Conservation (phyloP, 768 basidiomycete species). For the Lyophyllum semitale region DNA sequence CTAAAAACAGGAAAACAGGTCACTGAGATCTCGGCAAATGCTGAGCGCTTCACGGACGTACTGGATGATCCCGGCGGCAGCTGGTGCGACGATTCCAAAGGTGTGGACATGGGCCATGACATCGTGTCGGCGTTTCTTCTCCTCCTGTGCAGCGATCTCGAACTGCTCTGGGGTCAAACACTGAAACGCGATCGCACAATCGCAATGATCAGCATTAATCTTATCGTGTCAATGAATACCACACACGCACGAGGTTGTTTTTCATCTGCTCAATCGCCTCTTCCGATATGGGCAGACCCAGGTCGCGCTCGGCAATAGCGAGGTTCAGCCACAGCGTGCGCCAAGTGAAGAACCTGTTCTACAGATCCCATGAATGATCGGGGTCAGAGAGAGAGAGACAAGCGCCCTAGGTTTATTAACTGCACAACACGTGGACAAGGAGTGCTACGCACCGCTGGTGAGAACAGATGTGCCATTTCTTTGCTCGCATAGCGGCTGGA, state of each 20-base stretch:
- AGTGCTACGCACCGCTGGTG: constrained; percentile 73
- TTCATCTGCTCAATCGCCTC: constrained; percentile 95
- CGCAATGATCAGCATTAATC: constrained; percentile 8
- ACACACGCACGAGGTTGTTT: constrained; percentile 72
- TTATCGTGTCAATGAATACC: not conserved
- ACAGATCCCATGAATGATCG: constrained; percentile 1
- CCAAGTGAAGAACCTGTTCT: constrained; percentile 98
- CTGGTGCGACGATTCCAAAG: constrained; percentile 90
- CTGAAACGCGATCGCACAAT: constrained; percentile 37
- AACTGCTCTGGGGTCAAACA: constrained; percentile 88
- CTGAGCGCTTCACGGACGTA: constrained; percentile 33
- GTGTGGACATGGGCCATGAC: constrained; percentile 99
- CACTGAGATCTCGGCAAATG: not conserved
- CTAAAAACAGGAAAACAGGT: not conserved
- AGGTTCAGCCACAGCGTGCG: constrained; percentile 94
- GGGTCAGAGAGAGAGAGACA: not conserved
- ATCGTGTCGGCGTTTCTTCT: constrained; percentile 97
- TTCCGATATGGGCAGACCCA: constrained; percentile 87
- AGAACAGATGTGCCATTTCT: constrained; percentile 97
- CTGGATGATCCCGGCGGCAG: constrained; percentile 97
- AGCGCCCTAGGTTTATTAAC: not conserved
- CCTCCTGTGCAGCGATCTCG: constrained; percentile 87
- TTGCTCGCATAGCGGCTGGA: constrained; percentile 96
- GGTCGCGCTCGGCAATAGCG: constrained; percentile 94
- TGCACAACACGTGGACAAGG: not conserved